Evolutionary conservation across 179 eudicot genomes (phyloP).

Genomic region (Amaranthus tricolor): DNA sequence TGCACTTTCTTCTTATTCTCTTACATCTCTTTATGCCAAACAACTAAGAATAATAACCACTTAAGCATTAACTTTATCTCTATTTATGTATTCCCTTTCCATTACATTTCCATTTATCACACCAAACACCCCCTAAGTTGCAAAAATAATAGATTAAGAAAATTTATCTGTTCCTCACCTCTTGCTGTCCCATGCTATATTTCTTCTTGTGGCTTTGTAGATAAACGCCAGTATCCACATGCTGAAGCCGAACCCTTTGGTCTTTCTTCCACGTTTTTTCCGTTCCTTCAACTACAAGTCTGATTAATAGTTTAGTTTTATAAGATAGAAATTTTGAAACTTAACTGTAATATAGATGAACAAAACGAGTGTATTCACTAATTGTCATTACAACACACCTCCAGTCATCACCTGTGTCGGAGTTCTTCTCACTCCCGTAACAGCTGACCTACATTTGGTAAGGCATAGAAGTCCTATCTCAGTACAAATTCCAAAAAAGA

Average conservation of each 20-base stretch:
- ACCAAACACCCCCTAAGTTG: not conserved
- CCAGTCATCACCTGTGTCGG: not conserved
- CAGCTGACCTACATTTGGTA: not conserved
- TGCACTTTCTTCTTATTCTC: too few relatives aligned
- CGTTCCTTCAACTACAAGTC: not conserved
- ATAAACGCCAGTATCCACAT: not conserved
- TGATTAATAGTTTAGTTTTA: not conserved
- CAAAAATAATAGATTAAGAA: not conserved
- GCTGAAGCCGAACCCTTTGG: conserved; percentile 4
- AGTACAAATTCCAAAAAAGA: not conserved
- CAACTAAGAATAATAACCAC: too few relatives aligned
- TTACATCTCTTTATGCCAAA: too few relatives aligned
- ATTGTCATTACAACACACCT: not conserved
- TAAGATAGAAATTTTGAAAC: not conserved
- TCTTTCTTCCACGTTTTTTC: not conserved
- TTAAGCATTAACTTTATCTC: too few relatives aligned
- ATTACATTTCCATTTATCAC: too few relatives aligned
- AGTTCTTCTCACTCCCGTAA: not conserved
- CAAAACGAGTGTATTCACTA: not conserved
- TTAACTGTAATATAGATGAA: not conserved
- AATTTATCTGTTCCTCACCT: not conserved
- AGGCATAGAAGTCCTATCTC: not conserved
- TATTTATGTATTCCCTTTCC: too few relatives aligned
- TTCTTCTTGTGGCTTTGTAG: not conserved
- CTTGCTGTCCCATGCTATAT: not conserved